These are phyloP conservation scores for Laguncularia racemosa DNA, from an alignment of 345 rosid species.

Conservation along the genomic window DNA sequence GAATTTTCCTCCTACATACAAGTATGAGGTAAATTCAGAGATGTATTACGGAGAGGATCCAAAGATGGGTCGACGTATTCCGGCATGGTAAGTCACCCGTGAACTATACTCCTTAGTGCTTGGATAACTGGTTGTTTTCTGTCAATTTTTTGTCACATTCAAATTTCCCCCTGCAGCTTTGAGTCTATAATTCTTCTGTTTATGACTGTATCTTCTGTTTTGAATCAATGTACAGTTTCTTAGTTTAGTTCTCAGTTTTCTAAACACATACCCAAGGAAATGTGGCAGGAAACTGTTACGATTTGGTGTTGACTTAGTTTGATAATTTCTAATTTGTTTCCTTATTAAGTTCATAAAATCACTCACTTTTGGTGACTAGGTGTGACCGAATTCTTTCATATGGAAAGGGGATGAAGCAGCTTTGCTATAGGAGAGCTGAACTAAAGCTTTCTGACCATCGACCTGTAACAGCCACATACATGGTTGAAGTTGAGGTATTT, in stretches of 20 bases:
- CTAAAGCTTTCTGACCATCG: conserved; percentile 84
- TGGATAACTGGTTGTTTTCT: no score
- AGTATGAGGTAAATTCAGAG: conserved; percentile 68
- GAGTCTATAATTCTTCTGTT: no score
- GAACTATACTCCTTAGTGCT: background rate
- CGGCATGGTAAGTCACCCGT: conserved; percentile 59
- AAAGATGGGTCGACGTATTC: conserved; percentile 69
- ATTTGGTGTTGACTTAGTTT: background rate
- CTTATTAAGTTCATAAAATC: background rate
- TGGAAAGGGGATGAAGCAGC: conserved; percentile 79
- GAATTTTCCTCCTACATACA: conserved; percentile 81
- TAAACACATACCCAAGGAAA: background rate
- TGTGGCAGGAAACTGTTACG: background rate
- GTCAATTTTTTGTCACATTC: no score
- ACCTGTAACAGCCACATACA: conserved; percentile 76
- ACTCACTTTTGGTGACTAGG: conserved; percentile 29
- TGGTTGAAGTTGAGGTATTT: conserved; percentile 86
- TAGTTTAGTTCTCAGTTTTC: no score
- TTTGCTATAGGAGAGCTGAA: conserved; percentile 64
- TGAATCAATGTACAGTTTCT: no score
- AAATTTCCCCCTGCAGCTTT: no score
- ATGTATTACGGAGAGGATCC: conserved; percentile 70
- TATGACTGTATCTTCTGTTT: no score
- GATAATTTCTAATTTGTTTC: background rate
- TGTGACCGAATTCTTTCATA: conserved; percentile 78